phyloP scores from a whole-genome alignment of 106 monocot genomes.

The Phalaenopsis aphrodite region DNA sequence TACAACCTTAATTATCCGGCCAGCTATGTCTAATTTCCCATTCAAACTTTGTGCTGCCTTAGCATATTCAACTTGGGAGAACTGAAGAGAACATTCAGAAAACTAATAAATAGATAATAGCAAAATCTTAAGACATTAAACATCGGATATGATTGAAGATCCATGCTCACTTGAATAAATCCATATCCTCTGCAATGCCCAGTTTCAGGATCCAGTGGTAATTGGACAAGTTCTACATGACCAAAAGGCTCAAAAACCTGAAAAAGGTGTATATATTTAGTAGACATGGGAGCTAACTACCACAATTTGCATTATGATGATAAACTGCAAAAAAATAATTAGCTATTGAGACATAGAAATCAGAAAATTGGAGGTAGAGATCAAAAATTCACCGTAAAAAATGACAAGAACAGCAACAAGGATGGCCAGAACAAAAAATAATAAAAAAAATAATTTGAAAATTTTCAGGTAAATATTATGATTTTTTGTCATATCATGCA shows the following conservation, averaged over 20 bases:
- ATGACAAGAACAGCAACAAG: no score
- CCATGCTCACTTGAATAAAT: conserved; percentile 62
- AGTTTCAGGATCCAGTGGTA: conserved; percentile 64
- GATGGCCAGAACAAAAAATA: not conserved
- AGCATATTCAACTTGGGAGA: conserved; percentile 64
- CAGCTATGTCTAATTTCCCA: conserved; percentile 78
- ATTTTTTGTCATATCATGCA: not conserved
- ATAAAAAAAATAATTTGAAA: not conserved
- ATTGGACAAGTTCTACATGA: conserved; percentile 73
- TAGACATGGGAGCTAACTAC: not conserved
- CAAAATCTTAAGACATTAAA: not conserved
- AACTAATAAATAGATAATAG: conserved; percentile 2
- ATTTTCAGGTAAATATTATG: not conserved
- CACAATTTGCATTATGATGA: not conserved
- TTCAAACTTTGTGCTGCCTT: conserved; percentile 73
- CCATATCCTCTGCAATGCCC: conserved; percentile 87
- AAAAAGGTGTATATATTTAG: not conserved
- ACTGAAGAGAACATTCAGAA: conserved; percentile 18
- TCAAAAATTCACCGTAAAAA: no score
- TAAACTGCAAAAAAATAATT: not conserved
- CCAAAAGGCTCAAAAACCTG: conserved; percentile 93
- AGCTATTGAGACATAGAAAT: not conserved
- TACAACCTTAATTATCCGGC: conserved; percentile 56
- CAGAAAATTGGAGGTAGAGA: no score
- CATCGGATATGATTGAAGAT: not conserved